Base-by-base conservation (phyloP, 352 stramenopile species). In the Globisporangium orthogonon region DNA sequence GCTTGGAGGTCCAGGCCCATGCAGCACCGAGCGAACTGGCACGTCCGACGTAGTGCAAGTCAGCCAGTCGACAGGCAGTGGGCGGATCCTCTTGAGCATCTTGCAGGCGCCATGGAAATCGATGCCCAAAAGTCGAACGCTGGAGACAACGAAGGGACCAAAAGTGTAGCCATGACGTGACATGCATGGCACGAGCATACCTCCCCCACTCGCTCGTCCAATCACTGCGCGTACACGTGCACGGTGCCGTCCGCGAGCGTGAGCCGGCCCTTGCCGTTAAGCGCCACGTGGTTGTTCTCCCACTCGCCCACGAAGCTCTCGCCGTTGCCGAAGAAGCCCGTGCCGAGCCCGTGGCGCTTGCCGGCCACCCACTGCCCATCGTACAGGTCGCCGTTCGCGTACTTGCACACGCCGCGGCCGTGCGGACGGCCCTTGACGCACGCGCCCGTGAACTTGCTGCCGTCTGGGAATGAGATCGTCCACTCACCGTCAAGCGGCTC, bases 301-400 rank as follows among this genome's bases (percentile, higher is more conserved):
- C 82, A 89, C 56, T 90, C 76, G 51, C 83, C 83, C 44, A 83
- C 66, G 58, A 88, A 92, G 61, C 70, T 79, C 53, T 87, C 77
- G 33, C 79, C 78, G 44, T 90, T 90, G 0, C 70, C 60, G 55
- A 90, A 92, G 51, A 88, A 88, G 9, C 81, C 78, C 0, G 78
- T 82, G 48, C 82, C 82, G 30, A 69, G 49, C 6, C 82, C 82
- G 37, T 92, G 77, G n/a, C 83, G 79, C 57, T 91, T 89, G 55
- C 83, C 85, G 33, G 87, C 57, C 11, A 91, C 65, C 87, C 87
- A 96, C 53, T 85, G 71, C 1, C 87, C 87, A 30, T 88, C 81
- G 62, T 95, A 96, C 47, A 89, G 46, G 49, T 95, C 87, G 3
- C 87, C 85, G 41, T 87, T 88, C 43, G 83, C 78, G 46, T 92